Conservation (phyloP, 257 asterid genomes). For the Salvia splendens region DNA sequence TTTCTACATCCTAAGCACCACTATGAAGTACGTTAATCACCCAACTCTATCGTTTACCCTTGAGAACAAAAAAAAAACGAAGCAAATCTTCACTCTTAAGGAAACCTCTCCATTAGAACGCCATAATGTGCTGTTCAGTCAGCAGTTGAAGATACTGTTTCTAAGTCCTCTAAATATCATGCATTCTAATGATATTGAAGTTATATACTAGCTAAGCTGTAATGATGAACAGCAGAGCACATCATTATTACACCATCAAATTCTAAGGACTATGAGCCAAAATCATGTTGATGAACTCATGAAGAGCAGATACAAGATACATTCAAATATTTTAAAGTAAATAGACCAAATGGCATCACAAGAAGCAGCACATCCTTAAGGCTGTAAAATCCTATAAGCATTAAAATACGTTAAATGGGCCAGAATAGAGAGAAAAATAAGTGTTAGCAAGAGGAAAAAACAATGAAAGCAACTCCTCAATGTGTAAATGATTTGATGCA, state of each 20-base stretch:
- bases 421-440: conserved; percentile 16
- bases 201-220: conserved; percentile 2
- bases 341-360: conserved; percentile 22
- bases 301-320: background rate
- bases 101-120: conserved; percentile 17
- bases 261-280: background rate
- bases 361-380: conserved; percentile 18
- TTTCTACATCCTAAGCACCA: conserved; percentile 6
- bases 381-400: conserved; percentile 5
- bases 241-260: background rate
- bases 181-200: background rate
- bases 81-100: conserved; percentile 7
- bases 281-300: conserved; percentile 14
- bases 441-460: background rate
- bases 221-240: conserved; percentile 7
- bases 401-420: background rate
- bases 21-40: conserved; percentile 5
- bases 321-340: background rate
- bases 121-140: conserved; percentile 1
- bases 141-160: conserved; percentile 17
- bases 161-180: background rate
- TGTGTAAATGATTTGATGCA: conserved; percentile 6
- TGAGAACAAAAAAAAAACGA: too few relatives aligned
- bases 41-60: background rate
- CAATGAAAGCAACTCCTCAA: conserved; percentile 2